A percentile compares a stretch with the other conserved stretches of the same genome.
These are phyloP conservation scores for Yamadazyma spencermartinsiae DNA, from an alignment of 1,139 yeast species.

Conservation along the genomic window DNA sequence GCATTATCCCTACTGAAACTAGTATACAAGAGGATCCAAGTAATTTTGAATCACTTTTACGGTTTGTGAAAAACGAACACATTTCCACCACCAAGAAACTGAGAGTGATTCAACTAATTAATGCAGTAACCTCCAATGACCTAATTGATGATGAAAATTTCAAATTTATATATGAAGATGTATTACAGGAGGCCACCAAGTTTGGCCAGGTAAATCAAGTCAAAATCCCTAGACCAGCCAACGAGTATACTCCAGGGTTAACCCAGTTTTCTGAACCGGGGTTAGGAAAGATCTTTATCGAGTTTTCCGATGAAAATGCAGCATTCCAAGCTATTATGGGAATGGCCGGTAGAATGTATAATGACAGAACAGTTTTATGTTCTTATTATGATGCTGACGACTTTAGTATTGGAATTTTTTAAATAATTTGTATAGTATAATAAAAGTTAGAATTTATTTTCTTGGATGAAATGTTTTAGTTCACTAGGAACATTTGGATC, in stretches of 20 bases:
- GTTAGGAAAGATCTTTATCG: conserved; percentile 71
- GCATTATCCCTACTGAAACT: conserved; percentile 29
- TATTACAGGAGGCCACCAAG: conserved; percentile 50
- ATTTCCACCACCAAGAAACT: conserved; percentile 39
- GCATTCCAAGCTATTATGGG: conserved; percentile 61
- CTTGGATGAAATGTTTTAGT: conserved; percentile 25
- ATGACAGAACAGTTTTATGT: conserved; percentile 70
- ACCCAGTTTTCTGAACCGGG: conserved; percentile 54
- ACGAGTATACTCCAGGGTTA: conserved; percentile 46
- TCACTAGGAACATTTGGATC: conserved; percentile 51
- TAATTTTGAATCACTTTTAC: conserved; percentile 31
- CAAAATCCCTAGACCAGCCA: conserved; percentile 66
- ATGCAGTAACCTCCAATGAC: conserved; percentile 66
- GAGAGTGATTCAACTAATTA: conserved; percentile 63
- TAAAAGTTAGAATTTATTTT: neutral
- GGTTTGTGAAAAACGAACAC: conserved; percentile 38
- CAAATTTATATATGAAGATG: conserved; percentile 52
- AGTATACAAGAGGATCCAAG: conserved; percentile 39
- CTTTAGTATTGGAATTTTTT: conserved; percentile 34
- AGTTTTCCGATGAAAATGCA: conserved; percentile 52
- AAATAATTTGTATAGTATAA: conserved; percentile 5
- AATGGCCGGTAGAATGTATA: conserved; percentile 68
- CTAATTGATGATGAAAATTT: conserved; percentile 52
- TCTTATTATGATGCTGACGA: conserved; percentile 64
- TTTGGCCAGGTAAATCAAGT: conserved; percentile 57